A percentile compares a stretch with the other conserved stretches of the same genome.
Evolutionary conservation across 1,284 basidiomycete genomes (phyloP).

Genomic region (Ceratobasidium sp.): DNA sequence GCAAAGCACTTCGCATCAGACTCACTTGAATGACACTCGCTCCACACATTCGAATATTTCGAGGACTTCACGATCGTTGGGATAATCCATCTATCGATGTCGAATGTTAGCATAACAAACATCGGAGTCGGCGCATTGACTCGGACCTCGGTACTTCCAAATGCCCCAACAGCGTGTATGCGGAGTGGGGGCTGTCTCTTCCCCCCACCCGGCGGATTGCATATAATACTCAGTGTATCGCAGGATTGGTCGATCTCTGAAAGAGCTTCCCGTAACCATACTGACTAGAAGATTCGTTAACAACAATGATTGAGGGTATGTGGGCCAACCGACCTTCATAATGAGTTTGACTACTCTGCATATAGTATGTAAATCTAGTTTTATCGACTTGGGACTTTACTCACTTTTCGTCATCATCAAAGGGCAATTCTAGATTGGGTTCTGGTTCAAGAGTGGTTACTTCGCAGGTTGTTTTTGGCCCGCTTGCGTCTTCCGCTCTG

Average conservation of each 20-base stretch:
- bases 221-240: constrained; percentile 80
- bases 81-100: constrained; percentile 82
- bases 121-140: too few relatives aligned
- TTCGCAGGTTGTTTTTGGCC: constrained; percentile 87
- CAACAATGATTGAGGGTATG: not conserved
- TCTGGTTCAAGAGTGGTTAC: constrained; percentile 86
- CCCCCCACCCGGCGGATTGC: constrained; percentile 56
- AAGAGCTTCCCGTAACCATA: constrained; percentile 90
- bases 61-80: constrained; percentile 85
- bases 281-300: constrained; percentile 61
- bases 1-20: constrained; percentile 10
- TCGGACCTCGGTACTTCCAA: constrained; percentile 79
- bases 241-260: constrained; percentile 85
- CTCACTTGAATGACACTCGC: constrained; percentile 74
- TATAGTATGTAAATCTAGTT: not conserved
- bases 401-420: constrained; percentile 71
- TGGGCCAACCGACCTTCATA: constrained; percentile 67
- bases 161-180: constrained; percentile 76
- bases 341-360: constrained; percentile 78
- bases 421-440: constrained; percentile 76
- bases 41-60: constrained; percentile 81
- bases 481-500: constrained; percentile 81
- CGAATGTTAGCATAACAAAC: not conserved
- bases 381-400: constrained; percentile 47
- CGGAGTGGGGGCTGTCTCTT: constrained; percentile 66